These are phyloP conservation scores for Lentinula lateritia DNA, from an alignment of 768 basidiomycete genomes.

Conservation along the genomic window DNA sequence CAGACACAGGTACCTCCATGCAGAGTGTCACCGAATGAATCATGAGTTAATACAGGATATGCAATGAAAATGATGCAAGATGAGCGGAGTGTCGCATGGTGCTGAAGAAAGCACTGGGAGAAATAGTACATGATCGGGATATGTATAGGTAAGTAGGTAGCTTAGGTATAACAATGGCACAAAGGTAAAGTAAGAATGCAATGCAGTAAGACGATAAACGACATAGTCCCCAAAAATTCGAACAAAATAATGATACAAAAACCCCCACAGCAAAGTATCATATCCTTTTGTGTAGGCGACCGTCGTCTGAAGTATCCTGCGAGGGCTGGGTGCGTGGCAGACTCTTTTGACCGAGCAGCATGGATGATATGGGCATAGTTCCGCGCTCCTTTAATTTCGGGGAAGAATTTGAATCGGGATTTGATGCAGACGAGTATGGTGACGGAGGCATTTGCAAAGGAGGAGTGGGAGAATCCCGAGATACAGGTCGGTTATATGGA, in stretches of 20 bases:
- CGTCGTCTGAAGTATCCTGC: background rate
- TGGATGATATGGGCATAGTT: conserved; percentile 77
- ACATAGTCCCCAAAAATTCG: background rate
- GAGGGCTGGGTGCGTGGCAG: background rate
- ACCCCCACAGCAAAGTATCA: background rate
- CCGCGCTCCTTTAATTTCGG: conserved; percentile 52
- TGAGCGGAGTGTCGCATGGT: no score
- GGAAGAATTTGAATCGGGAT: conserved; percentile 65
- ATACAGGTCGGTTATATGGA: conserved; percentile 1
- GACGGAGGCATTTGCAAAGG: conserved; percentile 59
- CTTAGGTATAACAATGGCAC: no score
- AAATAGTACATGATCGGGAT: no score
- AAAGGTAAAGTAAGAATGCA: no score
- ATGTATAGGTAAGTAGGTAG: no score
- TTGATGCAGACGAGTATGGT: conserved; percentile 63
- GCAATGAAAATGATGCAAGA: no score
- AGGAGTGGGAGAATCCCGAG: conserved; percentile 18
- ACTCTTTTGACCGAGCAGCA: conserved; percentile 28
- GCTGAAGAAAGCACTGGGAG: no score
- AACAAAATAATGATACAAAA: background rate
- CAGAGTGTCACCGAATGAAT: no score
- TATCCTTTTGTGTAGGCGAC: background rate
- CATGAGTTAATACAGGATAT: no score
- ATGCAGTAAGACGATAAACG: background rate
- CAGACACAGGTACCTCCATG: no score